phyloP scores from a whole-genome alignment of 306 rosid genomes.

The Acacia confusa region DNA sequence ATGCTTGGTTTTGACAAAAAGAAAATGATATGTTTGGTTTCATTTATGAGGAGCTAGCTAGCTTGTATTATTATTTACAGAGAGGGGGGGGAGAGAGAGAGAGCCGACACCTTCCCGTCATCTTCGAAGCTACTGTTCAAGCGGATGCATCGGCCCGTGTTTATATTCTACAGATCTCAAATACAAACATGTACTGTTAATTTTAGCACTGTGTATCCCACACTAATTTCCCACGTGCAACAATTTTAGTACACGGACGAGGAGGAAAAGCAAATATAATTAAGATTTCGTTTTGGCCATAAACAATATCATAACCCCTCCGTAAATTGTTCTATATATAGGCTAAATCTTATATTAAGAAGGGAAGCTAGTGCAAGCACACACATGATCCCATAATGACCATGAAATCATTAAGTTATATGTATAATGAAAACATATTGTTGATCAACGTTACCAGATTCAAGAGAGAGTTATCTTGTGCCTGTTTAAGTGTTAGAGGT shows the following conservation, averaged over 20 bases:
- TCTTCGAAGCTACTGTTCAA: constrained; percentile 39
- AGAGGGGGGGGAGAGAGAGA: background rate
- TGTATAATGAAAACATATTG: background rate
- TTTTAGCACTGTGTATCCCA: background rate
- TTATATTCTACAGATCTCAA: background rate
- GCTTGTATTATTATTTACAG: background rate
- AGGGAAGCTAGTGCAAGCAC: no score
- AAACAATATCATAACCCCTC: background rate
- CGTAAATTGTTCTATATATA: no score
- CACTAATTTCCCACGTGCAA: background rate
- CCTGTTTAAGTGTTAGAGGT: no score
- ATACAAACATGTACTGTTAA: background rate
- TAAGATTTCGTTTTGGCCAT: background rate
- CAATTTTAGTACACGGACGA: background rate
- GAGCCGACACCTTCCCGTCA: constrained; percentile 31
- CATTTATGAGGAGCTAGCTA: background rate
- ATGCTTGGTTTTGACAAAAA: background rate
- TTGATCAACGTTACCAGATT: background rate
- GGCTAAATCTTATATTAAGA: no score
- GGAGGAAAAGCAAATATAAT: background rate
- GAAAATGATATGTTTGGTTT: background rate
- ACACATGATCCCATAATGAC: background rate
- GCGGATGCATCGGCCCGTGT: background rate
- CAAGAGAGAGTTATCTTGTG: background rate
- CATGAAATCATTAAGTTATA: background rate